Conservation (phyloP, 106 monocot genomes). For the Dactylorhiza incarnata region DNA sequence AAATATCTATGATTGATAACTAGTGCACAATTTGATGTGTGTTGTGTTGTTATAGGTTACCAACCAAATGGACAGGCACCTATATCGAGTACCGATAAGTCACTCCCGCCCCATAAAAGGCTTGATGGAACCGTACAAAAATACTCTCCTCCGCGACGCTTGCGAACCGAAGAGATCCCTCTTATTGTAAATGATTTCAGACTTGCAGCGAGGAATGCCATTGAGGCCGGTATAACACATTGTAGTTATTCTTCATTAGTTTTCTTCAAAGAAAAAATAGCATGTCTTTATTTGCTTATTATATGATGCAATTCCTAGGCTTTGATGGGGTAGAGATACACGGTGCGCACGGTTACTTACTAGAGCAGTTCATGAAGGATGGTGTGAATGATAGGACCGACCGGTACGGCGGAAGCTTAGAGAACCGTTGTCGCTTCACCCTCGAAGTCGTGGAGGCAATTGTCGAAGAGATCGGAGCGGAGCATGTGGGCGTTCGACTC, state of each 20-base stretch:
- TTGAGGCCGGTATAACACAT: constrained; percentile 10
- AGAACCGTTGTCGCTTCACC: constrained; percentile 46
- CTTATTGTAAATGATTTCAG: constrained; percentile 12
- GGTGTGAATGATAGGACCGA: constrained; percentile 36
- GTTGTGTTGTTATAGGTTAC: not conserved
- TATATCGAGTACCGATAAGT: constrained; percentile 9
- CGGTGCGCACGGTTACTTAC: constrained; percentile 35
- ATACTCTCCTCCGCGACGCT: constrained; percentile 3
- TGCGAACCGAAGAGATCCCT: constrained; percentile 10
- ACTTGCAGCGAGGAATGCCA: constrained; percentile 10
- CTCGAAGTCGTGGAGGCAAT: constrained; percentile 35
- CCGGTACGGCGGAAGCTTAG: constrained; percentile 37
- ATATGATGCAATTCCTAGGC: constrained; percentile 11
- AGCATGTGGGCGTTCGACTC: constrained; percentile 39
- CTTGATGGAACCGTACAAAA: constrained; percentile 4
- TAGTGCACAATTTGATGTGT: not conserved
- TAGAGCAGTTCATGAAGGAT: constrained; percentile 54
- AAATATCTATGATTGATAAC: not conserved
- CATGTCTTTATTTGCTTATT: not conserved
- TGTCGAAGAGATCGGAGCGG: constrained; percentile 31
- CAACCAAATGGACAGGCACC: constrained; percentile 13
- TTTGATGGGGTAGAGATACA: constrained; percentile 54
- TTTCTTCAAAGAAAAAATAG: no score
- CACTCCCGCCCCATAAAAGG: not conserved
- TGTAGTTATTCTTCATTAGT: not conserved